Base-by-base conservation (phyloP, 805 yeast genomes). In the Metschnikowia lochheadii region DNA sequence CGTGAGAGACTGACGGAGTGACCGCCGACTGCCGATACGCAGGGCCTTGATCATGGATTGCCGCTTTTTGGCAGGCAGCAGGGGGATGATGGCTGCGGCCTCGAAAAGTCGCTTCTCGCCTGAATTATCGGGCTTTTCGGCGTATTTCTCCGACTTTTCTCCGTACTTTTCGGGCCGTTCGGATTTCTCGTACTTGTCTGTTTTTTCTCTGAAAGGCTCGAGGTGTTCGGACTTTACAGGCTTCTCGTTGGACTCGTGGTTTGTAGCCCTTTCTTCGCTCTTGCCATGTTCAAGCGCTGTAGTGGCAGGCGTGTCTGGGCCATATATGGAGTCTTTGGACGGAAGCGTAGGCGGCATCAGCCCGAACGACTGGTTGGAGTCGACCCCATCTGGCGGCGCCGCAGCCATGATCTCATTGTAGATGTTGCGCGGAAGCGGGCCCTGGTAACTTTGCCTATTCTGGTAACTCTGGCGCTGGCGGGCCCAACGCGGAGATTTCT, bases 281-380 rank as follows among this genome's bases (percentile, higher is more conserved):
- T 50, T 52, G 21, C 21, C 26, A 20, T 48, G 35, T 14, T 40
- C 43, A 14, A 40, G 43, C 1, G 49, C 49, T 2, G 47, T 45
- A 18, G 54, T 46, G 3, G 55, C 54, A 3, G 52, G 52, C 1
- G 53, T 51, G 13, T 48, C 56, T 1, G 48, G 46, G 17, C 46
- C 55, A 5, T 57, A 57, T 1, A 57, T 52, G n/a, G 58, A 55
- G 48, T 71, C 77, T 44, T 73, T 72, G n/a, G 76, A 68, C 5
- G 77, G 77, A 48, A 71, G 62, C 2, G 75, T 60, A 14, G 77
- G 76, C 6, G 77, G 75, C 60, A 72, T 61, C 10, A 68, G 61
- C 31, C 52, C 54, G 33, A 56, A 47, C 1, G 64, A 61, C 11
- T 43, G 32, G 42, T 45, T 38, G 34, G 43, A 40, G 11, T 40